Evolutionary conservation across 2,329 filamentous ascomycete genomes (phyloP).

Genomic region (Venturia oleaginea): DNA sequence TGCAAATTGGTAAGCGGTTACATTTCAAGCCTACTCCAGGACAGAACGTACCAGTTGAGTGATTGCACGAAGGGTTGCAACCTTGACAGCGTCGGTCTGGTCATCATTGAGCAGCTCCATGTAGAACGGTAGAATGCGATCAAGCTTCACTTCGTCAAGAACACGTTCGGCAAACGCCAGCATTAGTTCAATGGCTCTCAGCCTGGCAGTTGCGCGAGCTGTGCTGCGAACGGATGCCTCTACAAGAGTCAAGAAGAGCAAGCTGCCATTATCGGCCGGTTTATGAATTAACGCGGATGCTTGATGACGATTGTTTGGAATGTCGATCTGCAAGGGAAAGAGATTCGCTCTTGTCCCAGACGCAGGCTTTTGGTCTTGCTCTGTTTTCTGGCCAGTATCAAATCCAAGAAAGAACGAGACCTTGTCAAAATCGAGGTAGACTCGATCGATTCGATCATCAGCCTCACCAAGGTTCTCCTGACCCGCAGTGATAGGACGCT

Average conservation of each 20-base stretch:
- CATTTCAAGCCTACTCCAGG: not conserved
- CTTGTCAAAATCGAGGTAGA: constrained; percentile 94
- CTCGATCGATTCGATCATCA: constrained; percentile 86
- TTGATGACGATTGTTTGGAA: constrained; percentile 73
- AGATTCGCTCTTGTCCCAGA: constrained; percentile 38
- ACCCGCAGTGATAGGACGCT: constrained; percentile 58
- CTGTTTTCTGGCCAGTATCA: constrained; percentile 36
- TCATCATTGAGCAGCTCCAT: constrained; percentile 69
- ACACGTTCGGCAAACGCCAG: constrained; percentile 84
- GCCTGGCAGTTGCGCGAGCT: constrained; percentile 73
- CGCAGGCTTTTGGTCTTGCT: constrained; percentile 17
- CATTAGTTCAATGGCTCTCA: constrained; percentile 84
- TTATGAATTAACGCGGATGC: constrained; percentile 52
- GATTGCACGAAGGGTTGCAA: constrained; percentile 76
- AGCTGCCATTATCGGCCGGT: constrained; percentile 72
- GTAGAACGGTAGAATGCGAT: constrained; percentile 84
- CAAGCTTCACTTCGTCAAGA: constrained; percentile 91
- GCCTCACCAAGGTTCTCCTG: constrained; percentile 71
- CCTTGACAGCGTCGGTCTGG: constrained; percentile 71
- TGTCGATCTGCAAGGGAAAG: constrained; percentile 76
- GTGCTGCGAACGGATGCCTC: constrained; percentile 85
- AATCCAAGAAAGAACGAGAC: constrained; percentile 90
- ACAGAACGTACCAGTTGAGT: constrained; percentile 57
- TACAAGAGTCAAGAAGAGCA: constrained; percentile 84
- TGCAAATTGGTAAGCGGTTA: constrained; percentile 16